Evolutionary conservation across 441 rosid genomes (phyloP), one percentile per base, ranked within the genome.

Genomic region (Erysimum pusillum): DNA sequence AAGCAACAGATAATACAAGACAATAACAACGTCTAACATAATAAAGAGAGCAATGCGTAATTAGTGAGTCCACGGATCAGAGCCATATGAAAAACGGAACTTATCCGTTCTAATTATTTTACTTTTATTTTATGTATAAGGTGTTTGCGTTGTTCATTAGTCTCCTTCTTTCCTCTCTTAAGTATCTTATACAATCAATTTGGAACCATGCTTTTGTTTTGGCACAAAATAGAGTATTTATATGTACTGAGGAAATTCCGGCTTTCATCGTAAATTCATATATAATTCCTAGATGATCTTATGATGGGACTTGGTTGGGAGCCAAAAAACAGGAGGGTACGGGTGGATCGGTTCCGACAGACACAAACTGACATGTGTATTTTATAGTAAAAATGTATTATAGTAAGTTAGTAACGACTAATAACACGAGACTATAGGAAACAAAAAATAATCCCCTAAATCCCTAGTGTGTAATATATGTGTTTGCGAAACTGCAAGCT

Each of bases 321-420:
- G 65, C 8, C 11, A 18, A 11, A 60, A 7, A 22, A 61, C 1
- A 38, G 5, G 7, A 61, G 2, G 11, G 31, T 17, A 6, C 0
- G 32, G 41, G 18, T 7, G n/a, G n/a, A n/a, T 62, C 10, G 17
- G 34, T 62, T 13, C 42, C 70, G 18, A 66, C 70, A 61, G 17
- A 38, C 13, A 14, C 41, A 56, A 22, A 9, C 2, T 13, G 48
- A 5, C 15, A 12, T 44, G 2, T 44, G 5, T 14, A 3, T 35
- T 9, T n/a, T n/a, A n/a, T n/a, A n/a, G 8, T 35, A 35, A 35
- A 35, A 35, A 7, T 13, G n/a, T 42, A 13, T 56, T 31, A 7
- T n/a, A n/a, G n/a, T n/a, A n/a, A n/a, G n/a, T n/a, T 31, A 57
- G 62, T 32, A 32, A 14, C 13, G 14, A 32, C 6, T 32, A 32